Base-by-base conservation (phyloP, 768 basidiomycete genomes). In the Porphyrellus cyaneotinctus region DNA sequence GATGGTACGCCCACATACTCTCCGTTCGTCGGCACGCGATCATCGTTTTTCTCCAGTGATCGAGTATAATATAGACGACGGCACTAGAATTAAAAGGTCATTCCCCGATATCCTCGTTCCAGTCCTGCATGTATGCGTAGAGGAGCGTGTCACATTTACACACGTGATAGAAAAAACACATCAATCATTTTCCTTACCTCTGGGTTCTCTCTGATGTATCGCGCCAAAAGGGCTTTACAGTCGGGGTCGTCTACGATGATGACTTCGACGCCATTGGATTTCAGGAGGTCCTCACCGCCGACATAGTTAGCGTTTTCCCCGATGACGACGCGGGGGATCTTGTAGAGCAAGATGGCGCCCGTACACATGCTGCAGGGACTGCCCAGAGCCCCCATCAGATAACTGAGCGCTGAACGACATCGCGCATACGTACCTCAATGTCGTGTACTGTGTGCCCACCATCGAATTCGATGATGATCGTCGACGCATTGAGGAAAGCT, bases 101-200 rank as follows among this genome's bases (percentile, higher is more conserved):
- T 58, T 78, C 77, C 20, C 82, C 84, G 41, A 84, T 82, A 65
- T 85, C 84, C 59, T 84, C 82, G 57, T 78, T 72, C 82, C 82
- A 84, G 54, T 78, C 75, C 76, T 77, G 52, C 43, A 53, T 57
- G 56, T 39, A 42, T 42, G n/a, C 47, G 43, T 57, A 62, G 55
- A 63, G n/a, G 11, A 13, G 22, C 36, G 10, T 53, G 30, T 43
- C 51, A 46, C 20, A 20, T n/a, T 2, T 7, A 41, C 46, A 45
- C 26, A 49, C 35, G 52, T 47, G 53, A 53, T 59, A 54, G 43
- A 53, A 28, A 37, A n/a, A 20, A 30, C 44, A 23, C 28, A 1
- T 36, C 58, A 20, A 6, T 13, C 18, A 4, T 36, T 28, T 37
- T 23, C 37, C 62, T 42, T 43, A 84, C 78, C 70, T 83, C 75